Base-by-base conservation (phyloP, 495 filamentous ascomycete genomes). In the Amniculicola lignicola region DNA sequence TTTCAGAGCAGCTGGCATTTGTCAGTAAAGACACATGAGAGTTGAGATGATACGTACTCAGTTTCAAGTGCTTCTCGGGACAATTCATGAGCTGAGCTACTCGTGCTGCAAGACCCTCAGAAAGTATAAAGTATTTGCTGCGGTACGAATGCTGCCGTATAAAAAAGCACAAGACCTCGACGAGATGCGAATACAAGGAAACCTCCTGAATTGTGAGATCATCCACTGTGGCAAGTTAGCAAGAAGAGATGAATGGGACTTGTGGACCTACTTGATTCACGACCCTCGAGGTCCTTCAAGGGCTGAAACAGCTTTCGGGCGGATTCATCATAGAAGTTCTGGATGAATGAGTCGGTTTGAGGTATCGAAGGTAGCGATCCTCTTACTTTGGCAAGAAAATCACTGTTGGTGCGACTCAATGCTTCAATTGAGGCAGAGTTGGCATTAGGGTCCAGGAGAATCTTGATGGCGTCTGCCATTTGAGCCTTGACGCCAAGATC, bases 401-500 rank as follows among this genome's bases (percentile, higher is more conserved):
- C 90, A 62, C 76, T 80, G 48, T 84, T 83, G 55, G 77, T 76
- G 68, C 88, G 87, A 51, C 73, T 73, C 64, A 88, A 75, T 45
- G 77, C 73, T 48, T 95, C 89, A 57, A 69, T 57, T 21, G 75
- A 74, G 22, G 67, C 51, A 12, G 72, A 68, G 16, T 77, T 65
- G 6, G 76, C 79, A 47, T 83, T 81, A n/a, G 89, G 90, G 63
- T 97, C 94, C 15, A 97, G 79, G 21, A 98, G 76, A 16, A 97
- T 85, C 70, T 95, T 96, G 67, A 98, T 86, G 22, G 93, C 89
- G 72, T 98, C 93, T 10, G 93, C 88, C 63, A 97, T 85, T 67
- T 97, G 94, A 23, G 89, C 90, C 74, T 96, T 96, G 54, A 97
- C 89, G 0, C 93, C 93, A 11, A 97, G 77, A 69, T 98, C 93